Percentiles rank a stretch among this genome's conserved stretches.
Conservation (phyloP, 2,329 filamentous ascomycete species). For the Neonectria ditissima region DNA sequence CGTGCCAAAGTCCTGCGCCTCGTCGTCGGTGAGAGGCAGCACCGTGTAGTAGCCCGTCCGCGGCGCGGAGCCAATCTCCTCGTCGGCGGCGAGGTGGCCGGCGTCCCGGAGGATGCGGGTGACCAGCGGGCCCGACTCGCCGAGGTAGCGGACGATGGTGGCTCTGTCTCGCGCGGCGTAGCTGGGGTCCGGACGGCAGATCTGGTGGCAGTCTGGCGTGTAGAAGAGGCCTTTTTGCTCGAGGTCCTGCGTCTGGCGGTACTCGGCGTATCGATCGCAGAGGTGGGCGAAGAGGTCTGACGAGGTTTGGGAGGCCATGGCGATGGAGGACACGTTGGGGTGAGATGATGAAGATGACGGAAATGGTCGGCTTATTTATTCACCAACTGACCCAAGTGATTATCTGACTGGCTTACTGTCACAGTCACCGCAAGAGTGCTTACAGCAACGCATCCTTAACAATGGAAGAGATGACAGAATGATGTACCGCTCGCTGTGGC, state of each 20-base stretch:
- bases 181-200: slow-evolving; percentile 40
- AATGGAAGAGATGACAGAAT: not conserved
- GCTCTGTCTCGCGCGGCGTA: slow-evolving; percentile 38
- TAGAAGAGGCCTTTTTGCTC: slow-evolving; percentile 11
- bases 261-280: not conserved
- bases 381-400: not conserved
- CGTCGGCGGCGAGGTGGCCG: not conserved
- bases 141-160: slow-evolving; percentile 42
- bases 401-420: not conserved
- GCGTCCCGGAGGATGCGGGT: slow-evolving; percentile 27
- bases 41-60: slow-evolving; percentile 17
- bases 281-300: not conserved
- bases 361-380: not conserved
- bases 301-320: slow-evolving; percentile 11
- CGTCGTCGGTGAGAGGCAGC: slow-evolving; percentile 5
- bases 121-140: slow-evolving; percentile 25
- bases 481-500: no score
- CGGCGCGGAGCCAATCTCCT: not conserved
- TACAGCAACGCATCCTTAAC: not conserved
- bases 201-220: slow-evolving; percentile 27
- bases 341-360: not conserved
- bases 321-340: not conserved
- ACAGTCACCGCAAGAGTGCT: not conserved
- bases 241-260: slow-evolving; percentile 6
- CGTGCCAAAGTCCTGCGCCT: slow-evolving; percentile 20